Base-by-base conservation (phyloP, 23 red algal genomes). In the Pyropia yezoensis region DNA sequence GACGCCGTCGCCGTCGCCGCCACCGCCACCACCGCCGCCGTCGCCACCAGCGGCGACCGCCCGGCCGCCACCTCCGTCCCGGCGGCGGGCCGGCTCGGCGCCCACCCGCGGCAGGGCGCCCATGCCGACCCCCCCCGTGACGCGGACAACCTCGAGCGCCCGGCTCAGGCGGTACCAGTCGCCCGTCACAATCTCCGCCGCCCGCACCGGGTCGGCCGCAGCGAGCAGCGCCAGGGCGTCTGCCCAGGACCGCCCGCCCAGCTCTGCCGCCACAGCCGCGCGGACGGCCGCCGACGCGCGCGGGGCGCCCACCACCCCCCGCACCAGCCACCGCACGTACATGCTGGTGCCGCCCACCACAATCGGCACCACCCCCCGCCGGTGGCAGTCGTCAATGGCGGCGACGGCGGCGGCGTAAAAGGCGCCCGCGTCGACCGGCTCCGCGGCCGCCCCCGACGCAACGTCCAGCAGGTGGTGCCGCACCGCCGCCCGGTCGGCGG, bases 291-390 rank as follows among this genome's bases (percentile, higher is more conserved):
- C 50, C 14, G 20, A 32, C 23, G 59, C 20, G 47, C 17, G 54
- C 1, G 71, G 64, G 18, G 92, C 78, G 20, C 76, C 76, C 3
- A 60, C 23, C 47, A 74, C 55, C 12, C 69, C 69, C 45, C 59
- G 50, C 21, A 96, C 65, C 50, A 83, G 62, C 91, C 91, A 96
- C n/a, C 91, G 66, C 1, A 96, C 60, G 58, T 96, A 96, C 91
- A 96, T 96, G 63, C 74, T 85, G 21, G 91, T 96, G 51, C 91
- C 91, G 59, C 91, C 91, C 3, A 96, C 91, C 26, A 96, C 83
- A 39, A 96, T 87, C 18, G 91, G 91, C 47, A 89, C 26, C 27
- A 23, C 30, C 7, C 66, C 54, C 54, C 91, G 73, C 1, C 18
- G 11, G 14, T 79, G 59, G 18, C 85, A 75, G 1, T 67, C 69